Conservation (phyloP, 1,284 basidiomycete species). For the Sanguinoderma infundibulare region DNA sequence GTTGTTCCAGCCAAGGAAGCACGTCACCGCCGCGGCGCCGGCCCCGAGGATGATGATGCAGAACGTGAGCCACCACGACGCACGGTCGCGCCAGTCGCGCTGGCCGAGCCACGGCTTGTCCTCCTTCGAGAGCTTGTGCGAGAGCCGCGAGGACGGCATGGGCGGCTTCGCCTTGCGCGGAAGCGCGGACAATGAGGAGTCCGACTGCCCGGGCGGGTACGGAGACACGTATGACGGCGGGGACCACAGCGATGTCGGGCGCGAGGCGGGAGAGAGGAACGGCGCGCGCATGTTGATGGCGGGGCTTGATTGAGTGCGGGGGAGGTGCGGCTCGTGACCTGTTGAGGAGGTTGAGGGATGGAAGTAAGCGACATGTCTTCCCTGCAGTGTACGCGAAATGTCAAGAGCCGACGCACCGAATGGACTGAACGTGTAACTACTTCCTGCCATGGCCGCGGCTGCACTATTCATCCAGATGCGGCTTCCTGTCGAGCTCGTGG, state of each 20-base stretch:
- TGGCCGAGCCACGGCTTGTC: conserved; percentile 70
- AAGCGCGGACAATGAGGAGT: conserved; percentile 38
- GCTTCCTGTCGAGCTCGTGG: conserved; percentile 35
- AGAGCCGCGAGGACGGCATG: conserved; percentile 51
- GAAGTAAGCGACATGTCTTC: conserved; percentile 9
- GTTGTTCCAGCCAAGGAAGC: conserved; percentile 50
- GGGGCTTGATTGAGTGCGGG: conserved; percentile 41
- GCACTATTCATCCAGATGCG: conserved; percentile 51
- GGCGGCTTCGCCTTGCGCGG: conserved; percentile 47
- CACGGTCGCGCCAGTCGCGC: conserved; percentile 52
- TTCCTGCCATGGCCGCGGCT: conserved; percentile 40
- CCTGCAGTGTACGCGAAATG: neutral
- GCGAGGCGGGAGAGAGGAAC: conserved; percentile 69
- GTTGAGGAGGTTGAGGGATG: neutral
- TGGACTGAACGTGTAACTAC: conserved; percentile 23
- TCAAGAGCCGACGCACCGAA: neutral
- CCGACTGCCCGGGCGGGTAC: conserved; percentile 35
- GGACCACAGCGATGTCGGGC: conserved; percentile 63
- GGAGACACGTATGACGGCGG: conserved; percentile 51
- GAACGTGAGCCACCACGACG: conserved; percentile 65
- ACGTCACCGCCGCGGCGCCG: conserved; percentile 49
- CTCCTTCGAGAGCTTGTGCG: conserved; percentile 47
- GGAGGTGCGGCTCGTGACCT: conserved; percentile 35
- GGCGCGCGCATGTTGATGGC: conserved; percentile 62
- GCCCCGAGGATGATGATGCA: conserved; percentile 49